A percentile compares a stretch with the other conserved stretches of the same genome.
These are phyloP conservation scores for Filobasidium wieringae DNA, from an alignment of 768 basidiomycete species.

Conservation along the genomic window DNA sequence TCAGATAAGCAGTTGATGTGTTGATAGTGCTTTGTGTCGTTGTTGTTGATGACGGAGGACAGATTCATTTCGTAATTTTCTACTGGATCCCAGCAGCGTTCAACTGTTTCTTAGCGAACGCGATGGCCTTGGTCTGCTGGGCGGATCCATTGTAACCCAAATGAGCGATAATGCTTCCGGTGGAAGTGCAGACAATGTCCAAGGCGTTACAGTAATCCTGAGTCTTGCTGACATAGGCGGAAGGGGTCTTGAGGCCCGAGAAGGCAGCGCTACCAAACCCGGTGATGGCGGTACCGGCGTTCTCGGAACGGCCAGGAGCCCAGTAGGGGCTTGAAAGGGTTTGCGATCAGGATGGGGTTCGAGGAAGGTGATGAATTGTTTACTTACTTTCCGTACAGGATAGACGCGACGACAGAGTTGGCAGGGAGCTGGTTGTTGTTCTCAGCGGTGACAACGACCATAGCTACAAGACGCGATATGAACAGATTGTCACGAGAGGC, in stretches of 20 bases:
- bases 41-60: too few species aligned
- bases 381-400: constrained; percentile 10
- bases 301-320: constrained; percentile 2
- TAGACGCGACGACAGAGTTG: constrained; percentile 3
- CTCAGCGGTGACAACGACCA: constrained; percentile 2
- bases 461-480: too few species aligned
- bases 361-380: neutral
- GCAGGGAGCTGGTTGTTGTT: constrained; percentile 2
- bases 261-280: neutral
- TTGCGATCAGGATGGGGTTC: too few species aligned
- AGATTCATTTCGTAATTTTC: neutral
- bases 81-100: constrained; percentile 3
- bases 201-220: neutral
- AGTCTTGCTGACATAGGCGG: neutral
- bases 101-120: neutral
- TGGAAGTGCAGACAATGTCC: constrained; percentile 7
- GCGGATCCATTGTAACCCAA: constrained; percentile 3
- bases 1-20: neutral
- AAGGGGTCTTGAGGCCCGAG: constrained; percentile 3
- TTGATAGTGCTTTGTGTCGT: too few species aligned
- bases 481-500: too few species aligned
- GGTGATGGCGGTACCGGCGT: neutral
- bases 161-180: constrained; percentile 1
- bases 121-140: constrained; percentile 3
- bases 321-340: constrained; percentile 1